These are phyloP conservation scores for Hypoxylon sp. DNA, from an alignment of 2,329 filamentous ascomycete genomes.

Conservation along the genomic window DNA sequence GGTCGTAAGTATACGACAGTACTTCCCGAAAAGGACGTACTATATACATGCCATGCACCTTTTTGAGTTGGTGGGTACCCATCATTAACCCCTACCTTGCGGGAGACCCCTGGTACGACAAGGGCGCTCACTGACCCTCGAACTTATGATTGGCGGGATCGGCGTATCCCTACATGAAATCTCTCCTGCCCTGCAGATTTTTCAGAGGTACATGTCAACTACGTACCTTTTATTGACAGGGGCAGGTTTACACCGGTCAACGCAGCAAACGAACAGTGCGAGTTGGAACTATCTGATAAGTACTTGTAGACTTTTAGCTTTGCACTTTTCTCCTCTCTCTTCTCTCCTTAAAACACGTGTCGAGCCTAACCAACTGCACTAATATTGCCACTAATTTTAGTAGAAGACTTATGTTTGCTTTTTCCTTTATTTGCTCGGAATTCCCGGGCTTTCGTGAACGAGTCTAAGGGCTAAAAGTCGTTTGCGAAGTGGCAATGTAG, in stretches of 20 bases:
- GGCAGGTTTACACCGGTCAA: conserved; percentile 46
- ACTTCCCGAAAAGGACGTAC: conserved; percentile 30
- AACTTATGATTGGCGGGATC: conserved; percentile 44
- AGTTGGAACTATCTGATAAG: conserved; percentile 4
- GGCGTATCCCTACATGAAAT: conserved; percentile 40
- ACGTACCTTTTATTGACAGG: conserved; percentile 41
- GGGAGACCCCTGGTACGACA: conserved; percentile 42
- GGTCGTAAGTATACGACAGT: conserved; percentile 24
- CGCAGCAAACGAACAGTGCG: conserved; percentile 46
- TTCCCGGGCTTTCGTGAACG: conserved; percentile 1
- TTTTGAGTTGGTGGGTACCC: conserved; percentile 38
- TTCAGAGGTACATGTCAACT: conserved; percentile 20
- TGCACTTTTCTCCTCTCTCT: background rate
- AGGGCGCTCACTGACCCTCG: conserved; percentile 38
- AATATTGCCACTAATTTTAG: conserved; percentile 2
- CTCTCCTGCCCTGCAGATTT: conserved; percentile 37
- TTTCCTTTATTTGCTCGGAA: background rate
- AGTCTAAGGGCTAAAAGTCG: background rate
- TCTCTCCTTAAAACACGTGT: conserved; percentile 25
- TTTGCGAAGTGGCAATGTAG: background rate
- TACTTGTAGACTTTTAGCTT: conserved; percentile 9
- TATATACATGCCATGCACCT: conserved; percentile 35
- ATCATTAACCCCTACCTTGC: conserved; percentile 31
- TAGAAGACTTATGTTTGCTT: conserved; percentile 7
- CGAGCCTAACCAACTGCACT: conserved; percentile 12